These are phyloP conservation scores for Emergomyces africanus DNA, from an alignment of 2,329 filamentous ascomycete genomes.

Conservation along the genomic window DNA sequence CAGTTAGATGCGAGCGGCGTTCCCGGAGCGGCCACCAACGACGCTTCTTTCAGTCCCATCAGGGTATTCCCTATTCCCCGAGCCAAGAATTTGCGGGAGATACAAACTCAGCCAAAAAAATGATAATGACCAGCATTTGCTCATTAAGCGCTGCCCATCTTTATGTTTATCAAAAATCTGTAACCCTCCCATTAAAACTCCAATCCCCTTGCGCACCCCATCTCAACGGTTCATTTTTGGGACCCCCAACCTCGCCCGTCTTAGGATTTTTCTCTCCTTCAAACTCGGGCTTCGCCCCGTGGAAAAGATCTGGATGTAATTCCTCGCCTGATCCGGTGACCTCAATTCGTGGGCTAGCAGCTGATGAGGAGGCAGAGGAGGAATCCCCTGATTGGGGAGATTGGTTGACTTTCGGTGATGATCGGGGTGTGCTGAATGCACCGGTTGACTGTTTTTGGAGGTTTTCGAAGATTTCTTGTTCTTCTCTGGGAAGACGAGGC, in stretches of 20 bases:
- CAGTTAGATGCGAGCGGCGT: not conserved
- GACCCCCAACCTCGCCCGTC: slow-evolving; percentile 90
- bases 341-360: slow-evolving; percentile 24
- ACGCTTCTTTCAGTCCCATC: not conserved
- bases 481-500: slow-evolving; percentile 72
- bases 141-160: not conserved
- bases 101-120: not conserved
- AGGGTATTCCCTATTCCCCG: not conserved
- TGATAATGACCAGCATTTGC: not conserved
- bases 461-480: slow-evolving; percentile 82
- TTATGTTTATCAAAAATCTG: slow-evolving; percentile 54
- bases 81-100: not conserved
- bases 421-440: slow-evolving; percentile 55
- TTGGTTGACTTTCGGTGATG: slow-evolving; percentile 37
- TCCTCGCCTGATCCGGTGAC: slow-evolving; percentile 32
- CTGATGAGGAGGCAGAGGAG: slow-evolving; percentile 8
- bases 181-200: slow-evolving; percentile 91
- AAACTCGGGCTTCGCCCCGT: slow-evolving; percentile 80
- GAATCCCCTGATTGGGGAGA: slow-evolving; percentile 26
- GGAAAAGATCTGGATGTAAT: slow-evolving; percentile 56
- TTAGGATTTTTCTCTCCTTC: slow-evolving; percentile 82
- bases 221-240: slow-evolving; percentile 89
- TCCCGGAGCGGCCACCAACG: too few species aligned
- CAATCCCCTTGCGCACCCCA: slow-evolving; percentile 72
- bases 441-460: slow-evolving; percentile 67